Percentiles rank a stretch among this genome's conserved stretches.
These are phyloP conservation scores for Globisporangium parvum DNA, from an alignment of 352 stramenopile genomes.

Conservation along the genomic window DNA sequence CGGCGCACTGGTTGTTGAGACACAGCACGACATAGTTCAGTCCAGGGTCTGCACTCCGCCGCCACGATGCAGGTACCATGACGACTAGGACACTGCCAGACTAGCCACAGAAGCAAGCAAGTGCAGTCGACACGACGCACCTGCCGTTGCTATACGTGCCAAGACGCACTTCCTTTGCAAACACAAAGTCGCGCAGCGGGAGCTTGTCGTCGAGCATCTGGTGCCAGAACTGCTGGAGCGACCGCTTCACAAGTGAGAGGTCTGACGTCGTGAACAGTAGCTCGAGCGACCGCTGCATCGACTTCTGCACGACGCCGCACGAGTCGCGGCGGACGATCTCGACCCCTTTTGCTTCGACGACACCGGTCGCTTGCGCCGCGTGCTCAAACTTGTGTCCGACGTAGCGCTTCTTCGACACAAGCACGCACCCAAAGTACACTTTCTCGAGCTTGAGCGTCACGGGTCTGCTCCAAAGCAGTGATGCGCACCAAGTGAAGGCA, in stretches of 20 bases:
- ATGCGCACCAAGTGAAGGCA: neutral
- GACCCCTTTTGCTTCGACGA: constrained; percentile 90
- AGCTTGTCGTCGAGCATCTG: constrained; percentile 61
- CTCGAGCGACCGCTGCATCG: constrained; percentile 61
- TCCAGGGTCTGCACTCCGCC: neutral
- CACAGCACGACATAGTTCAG: neutral
- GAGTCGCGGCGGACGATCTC: constrained; percentile 92
- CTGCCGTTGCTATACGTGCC: constrained; percentile 71
- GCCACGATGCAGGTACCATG: no score
- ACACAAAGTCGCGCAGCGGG: constrained; percentile 75
- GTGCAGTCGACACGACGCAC: constrained; percentile 13
- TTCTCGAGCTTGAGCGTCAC: constrained; percentile 87
- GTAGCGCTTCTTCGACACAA: constrained; percentile 96
- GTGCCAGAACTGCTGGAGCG: constrained; percentile 56
- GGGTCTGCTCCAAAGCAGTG: constrained; percentile 24
- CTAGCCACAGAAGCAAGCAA: neutral
- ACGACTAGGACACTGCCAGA: neutral
- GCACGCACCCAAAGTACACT: constrained; percentile 89
- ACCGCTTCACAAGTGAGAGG: constrained; percentile 60
- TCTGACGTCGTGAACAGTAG: constrained; percentile 66
- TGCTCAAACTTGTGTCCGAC: constrained; percentile 85
- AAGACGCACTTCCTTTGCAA: constrained; percentile 81
- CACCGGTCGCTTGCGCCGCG: constrained; percentile 31
- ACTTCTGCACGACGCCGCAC: constrained; percentile 79
- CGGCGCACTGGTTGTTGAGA: constrained; percentile 32